Percentiles rank a stretch among this genome's conserved stretches.
These are phyloP conservation scores for Russula sp. DNA, from an alignment of 768 basidiomycete genomes.

Conservation along the genomic window DNA sequence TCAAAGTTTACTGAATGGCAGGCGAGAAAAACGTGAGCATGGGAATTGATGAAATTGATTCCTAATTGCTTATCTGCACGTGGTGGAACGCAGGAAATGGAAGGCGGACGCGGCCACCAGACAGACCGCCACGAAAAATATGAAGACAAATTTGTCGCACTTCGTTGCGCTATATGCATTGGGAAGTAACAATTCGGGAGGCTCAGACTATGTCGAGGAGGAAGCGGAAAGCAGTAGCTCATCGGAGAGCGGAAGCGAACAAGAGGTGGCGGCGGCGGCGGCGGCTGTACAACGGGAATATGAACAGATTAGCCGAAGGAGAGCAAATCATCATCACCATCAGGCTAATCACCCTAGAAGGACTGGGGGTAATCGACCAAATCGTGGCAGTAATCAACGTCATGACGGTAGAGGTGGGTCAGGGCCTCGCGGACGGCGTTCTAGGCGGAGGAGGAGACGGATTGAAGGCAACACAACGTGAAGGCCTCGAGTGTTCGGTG, in stretches of 20 bases:
- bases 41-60: constrained; percentile 9
- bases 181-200: not conserved
- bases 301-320: not conserved
- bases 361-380: not conserved
- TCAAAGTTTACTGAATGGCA: constrained; percentile 45
- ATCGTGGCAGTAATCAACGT: not conserved
- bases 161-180: not conserved
- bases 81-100: constrained; percentile 17
- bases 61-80: not conserved
- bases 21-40: constrained; percentile 47
- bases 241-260: not conserved
- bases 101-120: constrained; percentile 7
- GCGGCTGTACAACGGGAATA: not conserved
- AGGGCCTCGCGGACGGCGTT: constrained; percentile 12
- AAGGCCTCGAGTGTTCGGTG: constrained; percentile 6
- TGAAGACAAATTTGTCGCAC: not conserved
- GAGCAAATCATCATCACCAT: not conserved
- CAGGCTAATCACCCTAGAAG: not conserved
- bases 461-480: constrained; percentile 4
- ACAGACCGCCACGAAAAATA: not conserved
- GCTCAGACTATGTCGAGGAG: constrained; percentile 2
- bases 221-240: not conserved
- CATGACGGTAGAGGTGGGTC: constrained; percentile 1
- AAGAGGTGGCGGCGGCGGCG: constrained; percentile 4
- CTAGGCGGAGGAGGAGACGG: constrained; percentile 13